Base-by-base conservation (phyloP, 495 filamentous ascomycete species). In the Lasiosphaeris hirsuta region DNA sequence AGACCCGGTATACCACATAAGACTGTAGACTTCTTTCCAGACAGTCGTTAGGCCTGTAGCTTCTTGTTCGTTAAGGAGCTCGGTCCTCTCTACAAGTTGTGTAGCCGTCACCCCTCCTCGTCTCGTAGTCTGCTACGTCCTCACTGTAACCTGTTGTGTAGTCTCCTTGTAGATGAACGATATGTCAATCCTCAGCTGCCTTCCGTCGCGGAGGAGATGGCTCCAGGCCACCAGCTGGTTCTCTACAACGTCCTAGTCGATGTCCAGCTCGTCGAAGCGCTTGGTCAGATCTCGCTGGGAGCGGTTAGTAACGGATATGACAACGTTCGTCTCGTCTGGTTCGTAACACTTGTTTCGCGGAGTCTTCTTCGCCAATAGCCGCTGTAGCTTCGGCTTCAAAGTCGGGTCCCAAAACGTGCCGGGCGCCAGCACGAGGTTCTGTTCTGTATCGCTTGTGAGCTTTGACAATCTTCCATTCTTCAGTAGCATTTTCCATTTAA, bases 21-120 rank as follows among this genome's bases (percentile, higher is more conserved):
- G 52, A 37, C 36, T 66, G 50, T 72, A 75, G 8, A 75, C 60
- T 51, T 61, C 58, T 19, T 59, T 54, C 65, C 62, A 75, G 23
- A 68, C 41, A 11, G 62, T n/a, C n/a, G 51, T 38, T 18, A 63
- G 9, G 2, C 68, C 68, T n/a, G 59, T 68, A 34, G 51, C 48
- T 10, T 63, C 8, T 39, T 72, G 41, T n/a, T 69, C 65, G 0
- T 63, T 57, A 35, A 72, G n/a, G n/a, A n/a, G 61, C 33, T 61
- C 42, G 54, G 62, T 55, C 34, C 68, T 63, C 45, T 61, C 46
- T 15, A 66, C 60, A 44, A 51, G n/a, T 13, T 71, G 52, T 55
- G 18, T 19, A 54, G 36, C 41, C n/a, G 55, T 54, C 43, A 56
- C 45, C 19, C 40, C 41, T 30, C 23, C 23, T 56, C 36, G 50